phyloP scores from a whole-genome alignment of 78 protist species.

The Dictyostelium purpureum region DNA sequence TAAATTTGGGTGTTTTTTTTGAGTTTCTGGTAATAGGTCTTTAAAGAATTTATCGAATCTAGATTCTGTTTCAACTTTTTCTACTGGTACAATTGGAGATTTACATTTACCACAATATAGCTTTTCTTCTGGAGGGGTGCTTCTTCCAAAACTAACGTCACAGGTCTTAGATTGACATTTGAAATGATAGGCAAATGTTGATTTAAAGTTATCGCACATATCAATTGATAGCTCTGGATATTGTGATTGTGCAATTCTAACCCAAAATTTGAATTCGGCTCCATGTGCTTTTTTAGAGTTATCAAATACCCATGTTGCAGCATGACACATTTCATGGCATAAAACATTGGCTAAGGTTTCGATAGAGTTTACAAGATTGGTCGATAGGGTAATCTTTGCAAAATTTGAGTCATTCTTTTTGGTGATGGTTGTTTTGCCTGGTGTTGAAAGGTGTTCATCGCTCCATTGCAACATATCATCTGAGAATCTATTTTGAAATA shows the following conservation, averaged over 20 bases:
- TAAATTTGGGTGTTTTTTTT: background rate
- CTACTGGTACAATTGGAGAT: slow-evolving; percentile 49
- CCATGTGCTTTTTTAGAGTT: slow-evolving; percentile 37
- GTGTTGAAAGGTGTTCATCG: slow-evolving; percentile 12
- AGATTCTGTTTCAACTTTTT: slow-evolving; percentile 2
- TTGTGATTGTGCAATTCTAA: background rate
- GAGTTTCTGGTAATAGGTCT: background rate
- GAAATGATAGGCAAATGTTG: slow-evolving; percentile 23
- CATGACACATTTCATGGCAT: slow-evolving; percentile 78
- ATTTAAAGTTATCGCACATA: slow-evolving; percentile 54
- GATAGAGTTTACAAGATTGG: background rate
- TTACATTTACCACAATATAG: slow-evolving; percentile 44
- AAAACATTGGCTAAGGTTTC: slow-evolving; percentile 46
- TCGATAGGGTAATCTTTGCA: slow-evolving; percentile 22
- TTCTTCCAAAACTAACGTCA: slow-evolving; percentile 32
- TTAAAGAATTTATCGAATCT: background rate
- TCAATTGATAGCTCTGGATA: slow-evolving; percentile 72
- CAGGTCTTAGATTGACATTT: slow-evolving; percentile 38
- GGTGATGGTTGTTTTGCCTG: slow-evolving; percentile 15
- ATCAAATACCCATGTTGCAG: slow-evolving; percentile 69
- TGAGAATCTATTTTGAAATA: slow-evolving; percentile 36
- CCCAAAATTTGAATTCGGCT: slow-evolving; percentile 54
- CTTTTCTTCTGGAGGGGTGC: background rate
- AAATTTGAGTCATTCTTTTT: background rate
- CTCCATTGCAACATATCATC: slow-evolving; percentile 32